A percentile compares a stretch with the other conserved stretches of the same genome.
Conservation (phyloP, 129 eudicot species). For the Tanacetum coccineum region DNA sequence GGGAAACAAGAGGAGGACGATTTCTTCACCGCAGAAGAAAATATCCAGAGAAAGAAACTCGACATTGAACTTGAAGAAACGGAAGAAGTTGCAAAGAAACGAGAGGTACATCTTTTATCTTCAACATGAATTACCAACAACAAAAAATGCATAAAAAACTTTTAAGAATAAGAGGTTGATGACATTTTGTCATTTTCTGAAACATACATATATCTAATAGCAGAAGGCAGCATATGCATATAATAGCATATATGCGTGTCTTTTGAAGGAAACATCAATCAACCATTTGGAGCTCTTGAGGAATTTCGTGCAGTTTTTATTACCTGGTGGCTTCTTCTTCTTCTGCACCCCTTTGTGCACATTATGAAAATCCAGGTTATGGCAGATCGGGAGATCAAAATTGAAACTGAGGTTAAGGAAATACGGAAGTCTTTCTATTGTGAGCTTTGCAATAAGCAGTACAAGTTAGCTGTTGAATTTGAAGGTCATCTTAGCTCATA, state of each 20-base stretch:
- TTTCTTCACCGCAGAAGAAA: slow-evolving; percentile 93
- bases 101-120: slow-evolving; percentile 70
- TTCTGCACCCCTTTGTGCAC: slow-evolving; percentile 99
- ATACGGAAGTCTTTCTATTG: slow-evolving; percentile 82
- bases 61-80: slow-evolving; percentile 94
- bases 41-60: slow-evolving; percentile 83
- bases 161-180: slow-evolving; percentile 50
- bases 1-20: slow-evolving; percentile 99
- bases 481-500: slow-evolving; percentile 98
- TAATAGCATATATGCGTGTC: slow-evolving; percentile 68
- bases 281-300: slow-evolving; percentile 61
- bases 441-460: slow-evolving; percentile 99
- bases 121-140: neutral
- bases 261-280: slow-evolving; percentile 87
- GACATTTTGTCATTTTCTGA: slow-evolving; percentile 44
- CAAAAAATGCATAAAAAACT: slow-evolving; percentile 15
- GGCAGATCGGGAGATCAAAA: slow-evolving; percentile 98
- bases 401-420: slow-evolving; percentile 94
- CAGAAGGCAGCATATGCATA: slow-evolving; percentile 85
- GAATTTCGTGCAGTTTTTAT: slow-evolving; percentile 89
- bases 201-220: slow-evolving; percentile 64
- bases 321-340: slow-evolving; percentile 91
- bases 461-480: slow-evolving; percentile 96
- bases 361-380: slow-evolving; percentile 97
- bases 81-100: slow-evolving; percentile 79